Percentiles rank a stretch among this genome's conserved stretches.
These are phyloP conservation scores for Tolypocladium pustulatum DNA, from an alignment of 2,329 filamentous ascomycete species.

Conservation along the genomic window DNA sequence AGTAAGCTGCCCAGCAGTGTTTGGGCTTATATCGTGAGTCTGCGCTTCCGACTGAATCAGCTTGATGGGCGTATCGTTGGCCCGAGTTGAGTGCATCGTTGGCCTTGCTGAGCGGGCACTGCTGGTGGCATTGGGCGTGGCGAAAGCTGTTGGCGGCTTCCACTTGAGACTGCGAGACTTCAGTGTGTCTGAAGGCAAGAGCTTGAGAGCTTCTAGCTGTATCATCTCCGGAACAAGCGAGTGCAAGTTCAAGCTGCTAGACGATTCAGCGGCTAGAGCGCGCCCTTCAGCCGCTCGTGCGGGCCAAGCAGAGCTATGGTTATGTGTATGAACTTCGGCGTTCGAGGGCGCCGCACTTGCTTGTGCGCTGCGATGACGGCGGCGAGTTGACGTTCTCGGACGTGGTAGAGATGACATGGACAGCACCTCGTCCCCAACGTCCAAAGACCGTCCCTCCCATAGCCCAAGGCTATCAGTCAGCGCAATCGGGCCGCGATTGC, in stretches of 20 bases:
- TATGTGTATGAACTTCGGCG: neutral
- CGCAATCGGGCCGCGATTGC: constrained; percentile 16
- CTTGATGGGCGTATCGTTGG: neutral
- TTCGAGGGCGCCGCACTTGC: neutral
- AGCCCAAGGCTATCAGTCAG: constrained; percentile 13
- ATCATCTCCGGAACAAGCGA: constrained; percentile 1
- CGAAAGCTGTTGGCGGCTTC: neutral
- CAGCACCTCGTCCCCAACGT: constrained; percentile 15
- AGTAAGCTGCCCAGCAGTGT: neutral
- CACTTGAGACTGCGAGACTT: neutral
- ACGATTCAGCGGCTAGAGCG: neutral
- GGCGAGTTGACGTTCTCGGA: constrained; percentile 16
- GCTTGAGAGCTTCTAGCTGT: constrained; percentile 1
- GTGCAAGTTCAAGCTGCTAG: neutral
- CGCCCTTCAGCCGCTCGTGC: neutral
- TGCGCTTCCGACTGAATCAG: neutral
- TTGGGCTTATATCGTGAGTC: neutral
- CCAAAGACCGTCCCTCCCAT: constrained; percentile 8
- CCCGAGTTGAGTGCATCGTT: neutral
- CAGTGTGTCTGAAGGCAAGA: neutral
- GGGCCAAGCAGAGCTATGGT: neutral
- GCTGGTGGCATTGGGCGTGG: neutral
- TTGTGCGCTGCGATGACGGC: constrained; percentile 12
- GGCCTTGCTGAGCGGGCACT: neutral
- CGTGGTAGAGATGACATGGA: constrained; percentile 6